Conservation (phyloP, 139 green algal species). For the Gonium pectorale region DNA sequence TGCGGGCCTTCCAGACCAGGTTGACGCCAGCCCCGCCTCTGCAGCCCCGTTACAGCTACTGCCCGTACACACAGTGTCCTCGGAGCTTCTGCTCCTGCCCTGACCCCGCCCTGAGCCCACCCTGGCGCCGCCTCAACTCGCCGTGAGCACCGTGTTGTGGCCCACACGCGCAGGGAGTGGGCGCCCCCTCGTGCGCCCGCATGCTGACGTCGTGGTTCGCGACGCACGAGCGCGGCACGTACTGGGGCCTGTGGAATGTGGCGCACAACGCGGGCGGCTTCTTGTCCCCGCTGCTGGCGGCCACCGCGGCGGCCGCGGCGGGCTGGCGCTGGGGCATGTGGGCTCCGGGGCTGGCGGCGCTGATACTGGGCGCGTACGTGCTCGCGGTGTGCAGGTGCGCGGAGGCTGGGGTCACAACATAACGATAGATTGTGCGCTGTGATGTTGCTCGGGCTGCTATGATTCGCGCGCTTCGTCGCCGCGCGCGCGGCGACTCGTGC, state of each 20-base stretch:
- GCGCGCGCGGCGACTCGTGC: no score
- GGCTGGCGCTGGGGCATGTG: constrained; percentile 90
- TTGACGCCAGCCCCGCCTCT: no score
- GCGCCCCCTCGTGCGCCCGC: constrained; percentile 88
- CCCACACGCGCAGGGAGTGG: constrained; percentile 80
- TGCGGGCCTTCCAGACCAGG: no score
- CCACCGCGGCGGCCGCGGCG: constrained; percentile 49
- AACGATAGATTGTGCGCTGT: no score
- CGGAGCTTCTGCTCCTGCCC: no score
- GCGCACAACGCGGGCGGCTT: constrained; percentile 95
- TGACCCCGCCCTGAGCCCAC: not conserved
- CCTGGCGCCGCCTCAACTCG: not conserved
- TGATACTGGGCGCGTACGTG: constrained; percentile 68
- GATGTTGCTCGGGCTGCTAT: no score
- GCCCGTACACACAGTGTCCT: no score
- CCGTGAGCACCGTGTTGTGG: no score
- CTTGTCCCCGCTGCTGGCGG: constrained; percentile 80
- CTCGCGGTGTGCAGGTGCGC: constrained; percentile 29
- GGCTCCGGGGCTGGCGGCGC: constrained; percentile 83
- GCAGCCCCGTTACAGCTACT: no score
- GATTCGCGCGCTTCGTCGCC: no score
- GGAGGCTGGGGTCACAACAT: no score
- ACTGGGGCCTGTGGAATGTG: constrained; percentile 85
- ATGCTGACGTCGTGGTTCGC: constrained; percentile 96
- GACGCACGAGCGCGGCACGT: constrained; percentile 86